Evolutionary conservation across 768 basidiomycete species (phyloP), one percentile per base, ranked within the genome.

Genomic region (Cubamyces sp.): DNA sequence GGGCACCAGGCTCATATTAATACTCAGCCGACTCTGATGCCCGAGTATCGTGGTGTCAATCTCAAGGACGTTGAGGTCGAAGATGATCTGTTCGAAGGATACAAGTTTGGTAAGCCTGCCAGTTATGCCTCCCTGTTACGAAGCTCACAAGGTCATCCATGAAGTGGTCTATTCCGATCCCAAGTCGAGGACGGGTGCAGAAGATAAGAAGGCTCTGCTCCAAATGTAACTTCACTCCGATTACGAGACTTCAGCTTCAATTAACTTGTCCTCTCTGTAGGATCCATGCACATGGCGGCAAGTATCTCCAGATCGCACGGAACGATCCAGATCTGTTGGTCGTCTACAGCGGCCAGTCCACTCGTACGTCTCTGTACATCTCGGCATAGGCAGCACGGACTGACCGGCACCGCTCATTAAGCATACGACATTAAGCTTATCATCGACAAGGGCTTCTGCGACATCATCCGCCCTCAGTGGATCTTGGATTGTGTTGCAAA

Each of bases 381-480:
- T 25, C 19, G 18, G 18, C 16, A 0, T 16, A 23, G 2, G 7
- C 12, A 5, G 4, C 11, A 14, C 25, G 3, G 3, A 2, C 42
- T 34, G 30, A 43, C 19, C 6, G 15, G 11, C 1, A 6, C 11
- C 18, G 21, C 19, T 16, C 7, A 11, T 1, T 5, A 57, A 92
- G 90, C 88, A 0, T 89, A 87, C 67, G 86, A 90, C 66, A 77
- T 92, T 66, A 87, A 84, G 71, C 73, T 85, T 56, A 74, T 91
- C 57, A 87, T 93, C 53, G 81, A 88, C 59, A 92, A 91, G 68
- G 87, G 81, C 3, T 77, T 79, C 0, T 77, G 86, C 57, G 88
- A 93, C 64, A 85, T 96, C 52, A 76, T 96, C 61, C 87, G 82
- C 57, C 92, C 96, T 0, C 76, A 82, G 28, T 98, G 95, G 94